These are phyloP conservation scores for Aristolochia californica DNA, from an alignment of 164 flowering plant genomes.

Conservation along the genomic window DNA sequence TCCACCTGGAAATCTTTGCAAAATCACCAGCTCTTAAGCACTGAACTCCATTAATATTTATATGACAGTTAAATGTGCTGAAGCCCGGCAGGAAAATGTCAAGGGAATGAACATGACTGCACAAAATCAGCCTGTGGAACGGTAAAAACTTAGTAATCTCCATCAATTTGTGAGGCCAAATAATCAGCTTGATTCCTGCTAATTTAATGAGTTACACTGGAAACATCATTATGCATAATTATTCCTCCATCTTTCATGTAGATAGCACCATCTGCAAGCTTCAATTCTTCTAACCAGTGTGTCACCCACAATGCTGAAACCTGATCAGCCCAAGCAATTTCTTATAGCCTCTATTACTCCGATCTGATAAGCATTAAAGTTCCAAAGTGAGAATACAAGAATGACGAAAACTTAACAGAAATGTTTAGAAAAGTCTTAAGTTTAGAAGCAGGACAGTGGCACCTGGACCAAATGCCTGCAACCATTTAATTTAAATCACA, in stretches of 20 bases:
- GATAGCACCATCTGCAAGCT: conserved; percentile 90
- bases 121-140: no score
- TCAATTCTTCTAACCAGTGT: conserved; percentile 84
- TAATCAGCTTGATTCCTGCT: conserved; percentile 37
- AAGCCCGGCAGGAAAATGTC: no score
- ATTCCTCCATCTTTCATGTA: conserved; percentile 84
- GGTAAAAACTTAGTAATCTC: neutral
- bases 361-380: conserved; percentile 22
- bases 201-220: conserved; percentile 32
- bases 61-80: no score
- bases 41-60: no score
- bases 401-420: neutral
- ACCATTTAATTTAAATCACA: neutral
- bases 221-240: conserved; percentile 43
- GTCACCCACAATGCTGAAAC: conserved; percentile 95
- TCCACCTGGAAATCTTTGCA: no score
- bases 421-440: neutral
- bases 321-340: conserved; percentile 39
- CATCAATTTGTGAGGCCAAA: conserved; percentile 24
- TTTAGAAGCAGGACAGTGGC: neutral
- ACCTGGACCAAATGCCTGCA: neutral
- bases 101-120: no score
- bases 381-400: neutral
- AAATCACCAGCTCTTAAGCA: no score
- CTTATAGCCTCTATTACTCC: conserved; percentile 85